Base-by-base conservation (phyloP, 371 early-diverging fungal species). In the Mucor saturninus region DNA sequence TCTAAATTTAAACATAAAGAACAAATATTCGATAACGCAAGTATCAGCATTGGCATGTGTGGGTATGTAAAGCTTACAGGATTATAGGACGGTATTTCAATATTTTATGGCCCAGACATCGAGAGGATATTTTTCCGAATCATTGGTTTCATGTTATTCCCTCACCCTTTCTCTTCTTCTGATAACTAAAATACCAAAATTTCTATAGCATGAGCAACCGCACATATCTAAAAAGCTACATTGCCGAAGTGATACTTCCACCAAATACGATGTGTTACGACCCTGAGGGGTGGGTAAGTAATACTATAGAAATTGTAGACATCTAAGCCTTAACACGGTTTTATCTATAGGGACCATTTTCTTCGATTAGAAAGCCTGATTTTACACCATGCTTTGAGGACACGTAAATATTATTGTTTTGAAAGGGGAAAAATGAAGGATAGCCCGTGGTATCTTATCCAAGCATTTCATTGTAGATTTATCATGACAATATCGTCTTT, bases 311-410 rank as follows among this genome's bases (percentile, higher is more conserved):
- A 38, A 8, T 8, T 11, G 39, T 13, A 13, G 2, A 13, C 2
- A n/a, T 5, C 46, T 46, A 21, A 26, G 4, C n/a, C 21, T 46
- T 21, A 46, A 46, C 28, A 21, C n/a, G 26, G 8, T 21, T 28
- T 21, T 21, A 21, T 21, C 21, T 46, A n/a, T 43, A 89, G 90
- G 91, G 93, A 13, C 91, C 93, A 1, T 86, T 85, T 76, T 83
- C 84, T 30, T 59, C 54, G 10, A 59, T 69, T 10, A 80, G 89
- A 32, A 61, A 78, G 7, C 80, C 89, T 9, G 91, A 93, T 71
- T 88, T 91, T 43, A 87, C 90, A 8, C 86, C 87, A 21, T 93
- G 93, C 68, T 93, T 89, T 62, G 90, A 91, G 65, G 85, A 90
- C 66, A 78, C 80, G 81, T 86, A 81, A 54, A 72, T 61, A 26